Percentiles rank a stretch among this genome's conserved stretches.
Conservation (phyloP, 495 filamentous ascomycete genomes). For the Parathielavia appendiculata region DNA sequence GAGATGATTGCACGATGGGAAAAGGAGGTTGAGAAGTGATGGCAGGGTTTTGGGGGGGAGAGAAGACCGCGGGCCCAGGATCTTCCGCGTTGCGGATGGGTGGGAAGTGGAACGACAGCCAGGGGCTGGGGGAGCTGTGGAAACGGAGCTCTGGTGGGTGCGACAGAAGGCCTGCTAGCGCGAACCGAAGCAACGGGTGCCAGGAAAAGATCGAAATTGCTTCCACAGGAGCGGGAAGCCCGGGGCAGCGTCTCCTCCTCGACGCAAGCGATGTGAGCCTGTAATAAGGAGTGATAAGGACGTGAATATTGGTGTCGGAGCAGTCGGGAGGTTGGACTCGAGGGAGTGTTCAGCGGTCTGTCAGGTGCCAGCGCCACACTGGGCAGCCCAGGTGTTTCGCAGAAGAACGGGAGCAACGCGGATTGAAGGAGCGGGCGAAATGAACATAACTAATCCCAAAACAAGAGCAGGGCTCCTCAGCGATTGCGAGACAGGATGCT, state of each 20-base stretch:
- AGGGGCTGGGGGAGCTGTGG: slow-evolving; percentile 1
- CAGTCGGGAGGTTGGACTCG: neutral
- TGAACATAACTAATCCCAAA: slow-evolving; percentile 17
- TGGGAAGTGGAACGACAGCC: slow-evolving; percentile 21
- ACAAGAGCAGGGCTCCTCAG: slow-evolving; percentile 10
- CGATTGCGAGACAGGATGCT: neutral
- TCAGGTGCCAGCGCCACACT: no score
- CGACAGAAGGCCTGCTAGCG: slow-evolving; percentile 18
- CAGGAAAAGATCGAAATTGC: slow-evolving; percentile 15
- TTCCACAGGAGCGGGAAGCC: slow-evolving; percentile 7
- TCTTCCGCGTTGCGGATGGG: slow-evolving; percentile 20
- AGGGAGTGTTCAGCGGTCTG: no score
- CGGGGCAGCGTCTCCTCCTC: neutral
- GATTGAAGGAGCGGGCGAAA: slow-evolving; percentile 13
- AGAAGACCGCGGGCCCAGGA: slow-evolving; percentile 16
- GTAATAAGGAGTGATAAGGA: slow-evolving; percentile 3
- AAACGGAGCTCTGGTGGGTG: slow-evolving; percentile 16
- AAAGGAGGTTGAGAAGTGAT: slow-evolving; percentile 17
- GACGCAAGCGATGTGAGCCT: slow-evolving; percentile 7
- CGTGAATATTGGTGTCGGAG: neutral
- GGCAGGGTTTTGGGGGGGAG: slow-evolving; percentile 17
- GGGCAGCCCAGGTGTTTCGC: neutral
- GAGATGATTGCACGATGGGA: slow-evolving; percentile 31
- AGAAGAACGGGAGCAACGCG: slow-evolving; percentile 7
- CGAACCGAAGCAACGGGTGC: slow-evolving; percentile 21